phyloP scores from a whole-genome alignment of 2,329 filamentous ascomycete genomes.

The Ramularia endophylla region DNA sequence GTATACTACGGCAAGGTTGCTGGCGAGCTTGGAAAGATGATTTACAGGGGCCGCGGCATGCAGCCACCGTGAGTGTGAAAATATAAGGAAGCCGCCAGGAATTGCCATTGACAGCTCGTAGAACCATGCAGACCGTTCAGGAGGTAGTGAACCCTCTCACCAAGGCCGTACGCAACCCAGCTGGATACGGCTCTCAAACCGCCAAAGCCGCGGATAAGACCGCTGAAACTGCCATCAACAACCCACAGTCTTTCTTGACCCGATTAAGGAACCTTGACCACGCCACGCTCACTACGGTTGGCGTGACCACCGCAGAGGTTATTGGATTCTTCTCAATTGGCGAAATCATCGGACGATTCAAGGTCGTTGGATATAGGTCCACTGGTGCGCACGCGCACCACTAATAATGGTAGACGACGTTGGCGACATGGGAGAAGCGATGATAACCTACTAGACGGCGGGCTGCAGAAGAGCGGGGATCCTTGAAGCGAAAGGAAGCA shows the following conservation, averaged over 20 bases:
- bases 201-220: constrained; percentile 38
- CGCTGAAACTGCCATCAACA: constrained; percentile 47
- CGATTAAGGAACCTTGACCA: constrained; percentile 63
- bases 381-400: constrained; percentile 18
- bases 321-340: constrained; percentile 97
- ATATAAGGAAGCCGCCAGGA: neutral
- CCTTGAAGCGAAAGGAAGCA: constrained; percentile 3
- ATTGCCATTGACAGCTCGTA: constrained; percentile 35
- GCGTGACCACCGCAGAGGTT: constrained; percentile 77
- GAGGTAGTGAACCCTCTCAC: constrained; percentile 72
- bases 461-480: constrained; percentile 2
- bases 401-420: constrained; percentile 9
- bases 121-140: constrained; percentile 76
- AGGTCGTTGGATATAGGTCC: constrained; percentile 78
- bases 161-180: constrained; percentile 66
- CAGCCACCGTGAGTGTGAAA: constrained; percentile 71
- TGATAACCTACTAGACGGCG: constrained; percentile 12
- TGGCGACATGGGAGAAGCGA: neutral
- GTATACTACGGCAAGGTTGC: constrained; percentile 90
- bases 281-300: constrained; percentile 64
- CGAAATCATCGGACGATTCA: constrained; percentile 93
- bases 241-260: constrained; percentile 50
- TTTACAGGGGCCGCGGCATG: constrained; percentile 88
- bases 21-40: constrained; percentile 79
- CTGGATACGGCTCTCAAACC: constrained; percentile 38